Evolutionary conservation across 176 grass and related monocot genomes (phyloP), one percentile per base, ranked within the genome.

Genomic region (Poa annua): DNA sequence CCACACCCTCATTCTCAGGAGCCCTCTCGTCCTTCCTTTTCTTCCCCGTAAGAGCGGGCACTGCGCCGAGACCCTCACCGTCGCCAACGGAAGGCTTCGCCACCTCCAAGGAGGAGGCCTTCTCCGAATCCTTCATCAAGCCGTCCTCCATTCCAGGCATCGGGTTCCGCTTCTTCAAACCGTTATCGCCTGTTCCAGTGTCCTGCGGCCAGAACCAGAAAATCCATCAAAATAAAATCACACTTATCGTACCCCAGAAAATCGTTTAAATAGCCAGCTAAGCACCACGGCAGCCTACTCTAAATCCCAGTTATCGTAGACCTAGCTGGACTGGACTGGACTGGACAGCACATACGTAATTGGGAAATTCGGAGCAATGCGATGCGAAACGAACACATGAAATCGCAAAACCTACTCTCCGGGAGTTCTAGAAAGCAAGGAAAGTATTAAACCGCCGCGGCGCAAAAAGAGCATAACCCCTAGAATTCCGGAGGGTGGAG

Each of bases 1-100:
- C 75, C 7, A 24, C 69, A 3, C 44, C 19, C 32, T 88, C 82
- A 17, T 86, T 81, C 55, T 88, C 89, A 59, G 80, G 74, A 87
- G 26, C 75, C 73, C 81, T 90, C 61, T 39, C 61, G 45, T 84
- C 86, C 65, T 91, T 97, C 70, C 94, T 91, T 57, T 89, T 89
- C 78, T 79, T 93, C 57, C 86, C 90, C 26, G 66, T 44, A 62
- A 84, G 45, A 25, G 12, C n/a, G 53, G 53, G 41, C 15, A 66
- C 80, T 19, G 61, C 77, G 5, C 49, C 75, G 7, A 75, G 84
- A 83, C 67, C 80, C n/a, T 79, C 74, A 59, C 53, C 60, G 35
- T 14, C 50, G 9, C 33, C 72, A 68, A 56, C 6, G 0, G 86
- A 71, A 32, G 74, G 4, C 17, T 82, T 82, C 1, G 60, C 66